Evolutionary conservation across 2,329 filamentous ascomycete genomes (phyloP), one percentile per base, ranked within the genome.

Genomic region (Monosporascus cannonballus): DNA sequence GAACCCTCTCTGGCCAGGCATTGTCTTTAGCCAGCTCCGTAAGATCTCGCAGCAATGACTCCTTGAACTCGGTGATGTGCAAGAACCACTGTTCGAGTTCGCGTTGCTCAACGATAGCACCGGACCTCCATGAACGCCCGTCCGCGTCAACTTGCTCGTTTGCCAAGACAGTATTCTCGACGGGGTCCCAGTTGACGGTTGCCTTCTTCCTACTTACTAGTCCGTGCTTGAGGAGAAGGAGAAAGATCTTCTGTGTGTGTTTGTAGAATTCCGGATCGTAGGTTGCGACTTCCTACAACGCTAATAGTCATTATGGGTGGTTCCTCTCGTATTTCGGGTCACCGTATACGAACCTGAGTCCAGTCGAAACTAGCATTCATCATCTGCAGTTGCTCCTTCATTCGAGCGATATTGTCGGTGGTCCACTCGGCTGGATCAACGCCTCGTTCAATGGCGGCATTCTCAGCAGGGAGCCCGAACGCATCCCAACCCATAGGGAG

Each of bases 401-500:
- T 96, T 62, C 81, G 85, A 39, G 76, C 76, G 61, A 96, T 95
- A 64, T 96, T 96, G 60, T 77, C 75, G 64, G 77, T 79, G 0
- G 91, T 96, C 91, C 91, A 96, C 7, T 76, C 76, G 7, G 81
- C 86, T 1, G 91, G 90, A 63, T 89, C 82, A 55, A 93, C 78
- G 14, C 89, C 89, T 56, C 87, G 77, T 70, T 95, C 89, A 53
- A 95, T 87, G 8, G 91, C 91, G 18, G 91, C 91, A 72, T 96
- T 96, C 70, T 96, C 91, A 44, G 91, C 91, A 11, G 91, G 91
- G 52, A 96, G 74, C 2, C 91, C 91, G 71, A 96, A 96, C 5
- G 90, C 89, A 75, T 96, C 91, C 90, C 91, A 96, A 11, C 91
- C 91, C 80, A 96, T 96, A n/a, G 91, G 90, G 58, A 96, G 81